Conservation (phyloP, 192 early-diverging fungal species). For the Coemansia sp. region DNA sequence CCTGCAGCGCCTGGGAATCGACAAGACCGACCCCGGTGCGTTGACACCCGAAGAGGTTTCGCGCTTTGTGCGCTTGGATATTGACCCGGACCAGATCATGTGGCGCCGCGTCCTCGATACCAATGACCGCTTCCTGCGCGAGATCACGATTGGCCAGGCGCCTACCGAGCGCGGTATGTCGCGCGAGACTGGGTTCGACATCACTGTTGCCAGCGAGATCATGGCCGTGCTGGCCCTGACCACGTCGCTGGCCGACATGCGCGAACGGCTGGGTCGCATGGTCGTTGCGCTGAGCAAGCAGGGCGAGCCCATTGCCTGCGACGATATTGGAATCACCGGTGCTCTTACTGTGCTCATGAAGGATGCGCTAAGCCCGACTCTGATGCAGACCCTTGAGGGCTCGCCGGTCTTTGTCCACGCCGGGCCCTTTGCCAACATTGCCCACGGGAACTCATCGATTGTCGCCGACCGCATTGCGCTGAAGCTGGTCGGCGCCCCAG, state of each 20-base stretch:
- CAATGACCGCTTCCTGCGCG: conserved; percentile 93
- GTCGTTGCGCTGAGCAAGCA: conserved; percentile 80
- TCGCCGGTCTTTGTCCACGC: conserved; percentile 98
- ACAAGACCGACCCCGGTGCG: conserved; percentile 68
- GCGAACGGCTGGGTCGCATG: conserved; percentile 87
- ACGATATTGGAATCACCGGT: conserved; percentile 94
- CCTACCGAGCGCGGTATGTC: conserved; percentile 80
- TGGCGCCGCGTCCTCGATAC: conserved; percentile 97
- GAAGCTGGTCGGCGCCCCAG: conserved; percentile 77
- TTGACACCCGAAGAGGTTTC: conserved; percentile 73
- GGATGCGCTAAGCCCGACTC: conserved; percentile 95
- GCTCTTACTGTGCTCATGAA: conserved; percentile 96
- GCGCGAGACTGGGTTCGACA: conserved; percentile 94
- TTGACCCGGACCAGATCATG: conserved; percentile 89
- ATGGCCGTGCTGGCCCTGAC: conserved; percentile 97
- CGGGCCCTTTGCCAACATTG: conserved; percentile 99
- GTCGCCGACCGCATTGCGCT: conserved; percentile 95
- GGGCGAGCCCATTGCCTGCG: conserved; percentile 84
- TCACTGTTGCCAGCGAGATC: conserved; percentile 95
- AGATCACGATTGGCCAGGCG: conserved; percentile 84
- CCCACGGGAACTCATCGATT: conserved; percentile 94
- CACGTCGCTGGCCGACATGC: conserved; percentile 88
- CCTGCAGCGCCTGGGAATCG: conserved; percentile 70
- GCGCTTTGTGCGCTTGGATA: conserved; percentile 85
- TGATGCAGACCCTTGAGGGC: conserved; percentile 99